These are phyloP conservation scores for Corymbia maculata DNA, from an alignment of 345 rosid genomes.

Conservation along the genomic window DNA sequence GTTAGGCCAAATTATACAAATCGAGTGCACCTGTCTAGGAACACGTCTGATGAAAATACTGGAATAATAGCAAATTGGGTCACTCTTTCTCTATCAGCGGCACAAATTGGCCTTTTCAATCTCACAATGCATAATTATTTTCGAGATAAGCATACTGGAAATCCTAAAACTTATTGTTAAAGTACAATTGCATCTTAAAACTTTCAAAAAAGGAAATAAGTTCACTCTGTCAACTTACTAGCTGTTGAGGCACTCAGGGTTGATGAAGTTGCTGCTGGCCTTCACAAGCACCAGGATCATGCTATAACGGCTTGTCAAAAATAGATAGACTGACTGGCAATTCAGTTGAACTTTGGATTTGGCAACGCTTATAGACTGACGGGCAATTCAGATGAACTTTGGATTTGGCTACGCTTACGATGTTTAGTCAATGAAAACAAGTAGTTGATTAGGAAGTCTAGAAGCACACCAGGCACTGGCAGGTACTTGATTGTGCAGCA, in stretches of 20 bases:
- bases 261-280: constrained; percentile 61
- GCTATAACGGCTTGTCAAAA: fast-evolving
- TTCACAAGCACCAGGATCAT: constrained; percentile 14
- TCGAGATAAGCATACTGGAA: fast-evolving
- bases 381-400: not conserved
- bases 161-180: fast-evolving
- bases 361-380: fast-evolving
- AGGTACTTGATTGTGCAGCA: not conserved
- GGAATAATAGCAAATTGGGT: not conserved
- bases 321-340: fast-evolving
- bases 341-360: not conserved
- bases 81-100: fast-evolving
- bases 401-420: fast-evolving
- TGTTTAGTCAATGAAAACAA: not conserved
- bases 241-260: constrained; percentile 89
- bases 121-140: not conserved
- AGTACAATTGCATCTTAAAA: fast-evolving
- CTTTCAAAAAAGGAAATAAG: not conserved
- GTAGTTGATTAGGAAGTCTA: not conserved
- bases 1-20: not conserved
- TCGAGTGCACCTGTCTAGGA: not conserved
- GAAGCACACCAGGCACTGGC: not conserved
- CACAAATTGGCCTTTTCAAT: not conserved
- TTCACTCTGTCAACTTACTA: constrained; percentile 23
- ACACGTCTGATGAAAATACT: not conserved